Evolutionary conservation across 306 rosid genomes (phyloP).

Genomic region (Vigna trinervia): DNA sequence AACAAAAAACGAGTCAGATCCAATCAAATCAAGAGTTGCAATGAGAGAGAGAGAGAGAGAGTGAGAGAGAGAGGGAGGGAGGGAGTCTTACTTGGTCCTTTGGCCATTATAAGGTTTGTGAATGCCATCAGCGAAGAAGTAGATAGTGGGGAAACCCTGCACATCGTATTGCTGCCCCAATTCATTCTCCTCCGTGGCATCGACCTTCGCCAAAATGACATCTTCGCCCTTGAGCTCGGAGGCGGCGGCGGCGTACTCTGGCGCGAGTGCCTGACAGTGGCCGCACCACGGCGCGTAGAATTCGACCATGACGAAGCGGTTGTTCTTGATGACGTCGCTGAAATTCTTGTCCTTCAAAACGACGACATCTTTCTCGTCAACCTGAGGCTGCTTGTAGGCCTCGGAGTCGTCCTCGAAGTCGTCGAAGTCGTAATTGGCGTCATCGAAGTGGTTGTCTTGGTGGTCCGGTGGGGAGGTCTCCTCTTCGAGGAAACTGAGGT

Average conservation of each 20-base stretch:
- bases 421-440: slow-evolving; percentile 58
- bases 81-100: slow-evolving; percentile 68
- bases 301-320: slow-evolving; percentile 83
- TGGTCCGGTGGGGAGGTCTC: slow-evolving; percentile 33
- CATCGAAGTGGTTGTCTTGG: slow-evolving; percentile 42
- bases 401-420: slow-evolving; percentile 66
- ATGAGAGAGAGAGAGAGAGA: not conserved
- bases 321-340: slow-evolving; percentile 63
- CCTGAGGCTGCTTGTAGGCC: slow-evolving; percentile 59
- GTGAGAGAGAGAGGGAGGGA: not conserved
- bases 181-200: slow-evolving; percentile 89
- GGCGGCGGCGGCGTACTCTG: slow-evolving; percentile 92
- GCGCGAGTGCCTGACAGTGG: slow-evolving; percentile 94
- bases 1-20: not conserved
- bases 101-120: slow-evolving; percentile 82
- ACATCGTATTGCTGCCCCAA: slow-evolving; percentile 78
- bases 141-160: slow-evolving; percentile 86
- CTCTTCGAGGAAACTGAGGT: slow-evolving; percentile 91
- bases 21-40: not conserved
- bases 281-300: slow-evolving; percentile 99
- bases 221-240: slow-evolving; percentile 77
- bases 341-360: slow-evolving; percentile 86
- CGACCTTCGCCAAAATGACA: slow-evolving; percentile 82
- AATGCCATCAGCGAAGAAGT: slow-evolving; percentile 77
- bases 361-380: slow-evolving; percentile 91